Percentiles rank a stretch among this genome's conserved stretches.
phyloP scores from a whole-genome alignment of 192 early-diverging fungal species.

The Haplosporangium gracile region DNA sequence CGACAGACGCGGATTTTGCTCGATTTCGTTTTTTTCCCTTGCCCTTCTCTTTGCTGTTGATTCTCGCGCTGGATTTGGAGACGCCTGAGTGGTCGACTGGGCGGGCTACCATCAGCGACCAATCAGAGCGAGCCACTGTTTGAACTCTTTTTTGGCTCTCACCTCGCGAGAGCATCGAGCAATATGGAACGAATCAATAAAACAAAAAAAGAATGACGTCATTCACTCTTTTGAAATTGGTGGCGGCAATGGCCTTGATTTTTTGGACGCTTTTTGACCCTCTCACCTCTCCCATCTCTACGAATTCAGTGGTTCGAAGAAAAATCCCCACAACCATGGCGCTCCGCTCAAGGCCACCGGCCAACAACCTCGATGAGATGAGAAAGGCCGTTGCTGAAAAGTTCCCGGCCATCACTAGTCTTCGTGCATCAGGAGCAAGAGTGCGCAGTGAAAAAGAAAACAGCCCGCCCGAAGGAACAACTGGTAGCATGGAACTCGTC shows the following conservation, averaged over 20 bases:
- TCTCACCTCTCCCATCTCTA: not conserved
- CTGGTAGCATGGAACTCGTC: constrained; percentile 22
- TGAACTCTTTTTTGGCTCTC: constrained; percentile 11
- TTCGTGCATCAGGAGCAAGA: not conserved
- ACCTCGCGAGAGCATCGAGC: too few species aligned
- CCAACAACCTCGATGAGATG: constrained; percentile 51
- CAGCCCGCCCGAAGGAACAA: not conserved
- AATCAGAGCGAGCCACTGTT: constrained; percentile 43
- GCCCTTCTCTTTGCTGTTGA: not conserved
- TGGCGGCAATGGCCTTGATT: too few species aligned
- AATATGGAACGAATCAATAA: not conserved
- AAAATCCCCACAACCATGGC: constrained; percentile 22
- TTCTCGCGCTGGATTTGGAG: constrained; percentile 2
- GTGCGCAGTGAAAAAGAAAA: constrained; percentile 23
- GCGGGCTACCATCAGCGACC: constrained; percentile 1
- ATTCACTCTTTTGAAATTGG: not conserved
- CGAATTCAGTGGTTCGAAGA: not conserved
- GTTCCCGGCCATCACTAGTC: constrained; percentile 36
- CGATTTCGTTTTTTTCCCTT: not conserved
- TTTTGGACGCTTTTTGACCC: too few species aligned
- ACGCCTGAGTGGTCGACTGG: constrained; percentile 11
- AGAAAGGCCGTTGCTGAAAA: constrained; percentile 27
- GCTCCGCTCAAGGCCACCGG: constrained; percentile 16
- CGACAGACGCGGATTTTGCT: constrained; percentile 5
- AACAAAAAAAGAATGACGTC: not conserved